Base-by-base conservation (phyloP, 495 filamentous ascomycete species). In the Pseudoneurospora amorphoporcata region DNA sequence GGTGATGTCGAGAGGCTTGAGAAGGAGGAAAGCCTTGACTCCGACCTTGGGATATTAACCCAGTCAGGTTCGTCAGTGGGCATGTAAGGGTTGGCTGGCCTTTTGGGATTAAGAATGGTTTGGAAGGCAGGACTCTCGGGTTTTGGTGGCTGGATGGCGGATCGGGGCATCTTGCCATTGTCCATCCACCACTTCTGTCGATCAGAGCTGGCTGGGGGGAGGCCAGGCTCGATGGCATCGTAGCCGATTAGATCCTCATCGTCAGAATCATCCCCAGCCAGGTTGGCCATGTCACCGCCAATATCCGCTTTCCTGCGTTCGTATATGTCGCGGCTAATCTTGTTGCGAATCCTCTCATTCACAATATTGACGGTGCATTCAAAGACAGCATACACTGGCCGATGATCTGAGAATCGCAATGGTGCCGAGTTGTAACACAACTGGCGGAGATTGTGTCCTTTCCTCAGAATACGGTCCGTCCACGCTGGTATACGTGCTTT, bases 401-500 rank as follows among this genome's bases (percentile, higher is more conserved):
- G 88, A 79, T 99, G 95, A 77, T 98, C 95, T 0, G 95, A 99
- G 79, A 97, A 94, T 8, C 86, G 87, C 12, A 99, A 83, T 39
- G 92, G 88, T 9, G 92, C 93, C 69, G 86, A 88, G 73, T 90
- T 86, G 79, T 99, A 99, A 37, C 89, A 86, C 23, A 90, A 86
- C 80, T 98, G 96, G 8, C 90, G 89, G 6, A 98, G 85, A 73
- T 91, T 93, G 47, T 86, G 84, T 35, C 96, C 96, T 86, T 92
- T 95, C 72, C 92, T 89, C 14, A 99, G 82, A 16, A 99, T 88
- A 42, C 95, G 91, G 81, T 99, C 95, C 77, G 94, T 97, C 95
- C 95, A 99, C 4, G 95, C 95, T 37, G 95, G 95, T 73, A 98
- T 98, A 39, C 95, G 90, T 39, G 88, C 87, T 83, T 98, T 99